phyloP scores from a whole-genome alignment of 768 basidiomycete genomes.

The Boletus rubescentipes region DNA sequence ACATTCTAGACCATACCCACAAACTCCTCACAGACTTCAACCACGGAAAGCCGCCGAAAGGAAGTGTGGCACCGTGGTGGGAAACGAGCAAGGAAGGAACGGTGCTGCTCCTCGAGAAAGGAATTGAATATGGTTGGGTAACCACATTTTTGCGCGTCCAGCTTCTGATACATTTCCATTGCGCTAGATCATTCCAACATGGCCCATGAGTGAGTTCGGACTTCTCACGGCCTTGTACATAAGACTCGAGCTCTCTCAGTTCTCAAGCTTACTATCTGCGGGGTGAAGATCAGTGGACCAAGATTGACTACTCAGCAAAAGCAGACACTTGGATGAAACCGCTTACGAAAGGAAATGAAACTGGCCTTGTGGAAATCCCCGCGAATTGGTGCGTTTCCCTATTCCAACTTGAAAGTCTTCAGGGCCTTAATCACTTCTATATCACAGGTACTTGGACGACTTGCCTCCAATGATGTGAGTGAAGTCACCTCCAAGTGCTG shows the following conservation, averaged over 20 bases:
- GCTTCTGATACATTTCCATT: slow-evolving; percentile 1
- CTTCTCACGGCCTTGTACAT: not conserved
- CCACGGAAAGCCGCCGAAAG: slow-evolving; percentile 55
- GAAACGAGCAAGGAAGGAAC: slow-evolving; percentile 70
- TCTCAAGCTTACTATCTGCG: slow-evolving; percentile 69
- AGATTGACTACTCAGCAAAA: slow-evolving; percentile 60
- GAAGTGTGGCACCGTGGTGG: slow-evolving; percentile 79
- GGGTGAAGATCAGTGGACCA: slow-evolving; percentile 69
- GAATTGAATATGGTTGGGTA: slow-evolving; percentile 67
- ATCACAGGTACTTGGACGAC: slow-evolving; percentile 64
- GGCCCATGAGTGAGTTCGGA: slow-evolving; percentile 44
- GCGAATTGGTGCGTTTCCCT: slow-evolving; percentile 56
- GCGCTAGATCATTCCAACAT: slow-evolving; percentile 56
- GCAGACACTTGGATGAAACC: slow-evolving; percentile 78
- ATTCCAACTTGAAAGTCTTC: not conserved
- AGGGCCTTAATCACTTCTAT: not conserved
- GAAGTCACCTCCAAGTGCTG: not conserved
- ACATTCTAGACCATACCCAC: slow-evolving; percentile 66
- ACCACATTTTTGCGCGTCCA: not conserved
- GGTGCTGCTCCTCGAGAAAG: slow-evolving; percentile 62
- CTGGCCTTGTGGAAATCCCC: slow-evolving; percentile 62
- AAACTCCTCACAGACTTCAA: slow-evolving; percentile 67
- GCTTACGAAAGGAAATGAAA: slow-evolving; percentile 58
- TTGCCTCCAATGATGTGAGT: slow-evolving; percentile 70
- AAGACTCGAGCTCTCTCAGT: slow-evolving; percentile 20